Evolutionary conservation across 345 rosid genomes (phyloP), one percentile per base, ranked within the genome.

Genomic region (Eucalyptus sp.): DNA sequence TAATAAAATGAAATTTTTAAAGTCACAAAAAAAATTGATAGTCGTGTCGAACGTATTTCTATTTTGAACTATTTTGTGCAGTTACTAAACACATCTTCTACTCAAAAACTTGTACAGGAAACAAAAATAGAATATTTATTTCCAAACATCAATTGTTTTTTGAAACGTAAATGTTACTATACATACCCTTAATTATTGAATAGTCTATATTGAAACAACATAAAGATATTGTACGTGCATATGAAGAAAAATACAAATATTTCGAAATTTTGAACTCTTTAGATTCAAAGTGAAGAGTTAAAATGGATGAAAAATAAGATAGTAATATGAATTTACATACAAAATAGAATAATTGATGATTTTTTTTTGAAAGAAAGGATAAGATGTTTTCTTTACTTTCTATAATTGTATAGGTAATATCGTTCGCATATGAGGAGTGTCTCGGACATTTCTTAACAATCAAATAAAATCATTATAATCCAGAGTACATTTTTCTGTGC

Each of bases 1-100:
- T n/a, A n/a, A n/a, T n/a, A n/a, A n/a, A n/a, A n/a, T n/a, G n/a
- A n/a, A n/a, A n/a, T n/a, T n/a, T n/a, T n/a, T n/a, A 52, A 52
- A 52, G 58, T 52, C 58, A 1, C 56, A 7, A 18, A 20, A 51
- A 51, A 51, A 17, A 1, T 51, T 17, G 54, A 5, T 0, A 52
- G 2, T 20, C 10, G 0, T 52, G 7, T 52, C 10, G 8, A 20
- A 52, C 1, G 2, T 52, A 52, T 20, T 52, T 52, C 2, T 52
- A 3, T 20, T 20, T 52, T 52, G 10, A 52, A 18, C 5, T 52
- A 52, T 52, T 52, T 52, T 52, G 2, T 52, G 1, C 0, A 3
- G 0, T 8, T 52, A 20, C 10, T 4, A 20, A 52, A 52, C 0
- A 52, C 4, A 0, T 52, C 20, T 20, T 20, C 0, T 8, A 0